Evolutionary conservation across 1,284 basidiomycete species (phyloP).

Genomic region (Macrocystidia cucumis): DNA sequence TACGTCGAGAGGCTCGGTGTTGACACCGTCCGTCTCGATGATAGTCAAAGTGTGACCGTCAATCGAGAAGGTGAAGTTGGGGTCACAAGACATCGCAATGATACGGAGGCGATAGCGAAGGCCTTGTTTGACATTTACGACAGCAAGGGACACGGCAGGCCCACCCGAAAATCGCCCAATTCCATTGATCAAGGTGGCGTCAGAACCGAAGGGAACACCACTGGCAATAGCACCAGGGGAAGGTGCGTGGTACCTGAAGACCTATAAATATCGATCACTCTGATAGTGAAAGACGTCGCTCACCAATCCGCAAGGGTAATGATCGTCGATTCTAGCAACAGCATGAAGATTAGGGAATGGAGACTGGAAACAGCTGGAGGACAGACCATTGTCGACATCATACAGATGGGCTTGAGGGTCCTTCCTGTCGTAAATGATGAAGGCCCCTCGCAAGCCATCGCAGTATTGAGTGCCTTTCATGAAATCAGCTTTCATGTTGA

Average conservation of each 20-base stretch:
- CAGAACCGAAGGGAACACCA: constrained; percentile 11
- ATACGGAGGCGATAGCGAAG: constrained; percentile 30
- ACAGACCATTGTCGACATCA: constrained; percentile 36
- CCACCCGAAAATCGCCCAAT: constrained; percentile 20
- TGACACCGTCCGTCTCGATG: constrained; percentile 40
- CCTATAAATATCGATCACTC: not conserved
- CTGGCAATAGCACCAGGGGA: constrained; percentile 32
- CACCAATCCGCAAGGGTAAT: constrained; percentile 22
- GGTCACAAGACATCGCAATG: constrained; percentile 36
- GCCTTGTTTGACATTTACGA: constrained; percentile 20
- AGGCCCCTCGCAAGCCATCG: constrained; percentile 36
- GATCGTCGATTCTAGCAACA: constrained; percentile 14
- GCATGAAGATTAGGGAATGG: not conserved
- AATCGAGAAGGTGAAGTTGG: constrained; percentile 27
- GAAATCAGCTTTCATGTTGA: not conserved
- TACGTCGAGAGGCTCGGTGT: constrained; percentile 24
- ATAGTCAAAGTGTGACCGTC: constrained; percentile 30
- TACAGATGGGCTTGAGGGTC: constrained; percentile 33
- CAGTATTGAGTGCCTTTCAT: constrained; percentile 24
- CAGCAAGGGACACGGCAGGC: constrained; percentile 17
- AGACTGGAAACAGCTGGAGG: not conserved
- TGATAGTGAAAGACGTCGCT: not conserved
- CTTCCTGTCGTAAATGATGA: constrained; percentile 38
- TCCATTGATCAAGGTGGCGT: constrained; percentile 27
- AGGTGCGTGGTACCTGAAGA: constrained; percentile 23